phyloP scores from a whole-genome alignment of 805 yeast species.

The Yarrowia keelungensis region DNA sequence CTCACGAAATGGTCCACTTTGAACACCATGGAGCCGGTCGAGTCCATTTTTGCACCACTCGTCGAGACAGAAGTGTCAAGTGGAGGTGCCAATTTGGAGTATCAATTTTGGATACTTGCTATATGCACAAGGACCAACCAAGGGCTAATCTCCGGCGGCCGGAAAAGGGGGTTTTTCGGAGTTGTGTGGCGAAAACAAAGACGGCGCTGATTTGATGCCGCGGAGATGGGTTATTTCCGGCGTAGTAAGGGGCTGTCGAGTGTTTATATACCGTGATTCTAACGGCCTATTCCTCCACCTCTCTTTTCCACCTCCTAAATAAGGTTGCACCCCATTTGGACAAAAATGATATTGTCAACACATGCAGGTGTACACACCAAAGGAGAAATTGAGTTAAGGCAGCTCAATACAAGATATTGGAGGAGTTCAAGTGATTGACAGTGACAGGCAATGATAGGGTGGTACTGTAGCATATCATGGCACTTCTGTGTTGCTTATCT shows the following conservation, averaged over 20 bases:
- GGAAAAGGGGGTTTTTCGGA: too few species aligned
- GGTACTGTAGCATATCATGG: too few species aligned
- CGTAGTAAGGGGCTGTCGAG: not conserved
- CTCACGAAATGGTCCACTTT: slow-evolving; percentile 32
- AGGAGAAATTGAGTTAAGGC: slow-evolving; percentile 30
- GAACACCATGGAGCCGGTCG: slow-evolving; percentile 30
- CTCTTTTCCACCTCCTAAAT: not conserved
- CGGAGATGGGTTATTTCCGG: not conserved
- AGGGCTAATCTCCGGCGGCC: slow-evolving; percentile 16
- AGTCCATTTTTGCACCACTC: slow-evolving; percentile 6
- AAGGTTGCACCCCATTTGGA: slow-evolving; percentile 25
- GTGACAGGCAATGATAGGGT: too few species aligned
- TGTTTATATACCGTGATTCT: not conserved
- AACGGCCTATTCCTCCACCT: not conserved
- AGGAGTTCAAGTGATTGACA: too few species aligned
- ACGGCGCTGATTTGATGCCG: too few species aligned
- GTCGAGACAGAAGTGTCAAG: too few species aligned
- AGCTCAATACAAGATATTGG: not conserved
- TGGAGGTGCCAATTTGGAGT: not conserved
- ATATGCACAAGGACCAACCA: slow-evolving; percentile 11
- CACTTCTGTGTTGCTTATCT: too few species aligned
- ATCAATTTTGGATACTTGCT: slow-evolving; percentile 27
- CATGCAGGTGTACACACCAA: slow-evolving; percentile 25
- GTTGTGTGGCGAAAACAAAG: too few species aligned
- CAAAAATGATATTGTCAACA: slow-evolving; percentile 23